phyloP scores from a whole-genome alignment of 805 yeast genomes.

The Starmerella powellii region DNA sequence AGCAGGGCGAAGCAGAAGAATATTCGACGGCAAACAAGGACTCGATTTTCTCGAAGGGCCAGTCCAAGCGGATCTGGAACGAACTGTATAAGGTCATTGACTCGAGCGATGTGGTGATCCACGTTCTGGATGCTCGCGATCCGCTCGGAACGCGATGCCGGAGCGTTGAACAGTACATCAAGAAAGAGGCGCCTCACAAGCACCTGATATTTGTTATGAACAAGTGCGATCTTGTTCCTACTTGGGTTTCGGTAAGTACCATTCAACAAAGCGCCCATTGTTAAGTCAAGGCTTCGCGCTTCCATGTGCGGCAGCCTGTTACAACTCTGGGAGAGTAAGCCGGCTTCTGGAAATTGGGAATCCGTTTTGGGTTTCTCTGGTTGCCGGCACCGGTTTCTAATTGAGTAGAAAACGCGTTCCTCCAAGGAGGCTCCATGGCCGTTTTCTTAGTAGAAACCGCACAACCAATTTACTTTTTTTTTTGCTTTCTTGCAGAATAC shows the following conservation, averaged over 20 bases:
- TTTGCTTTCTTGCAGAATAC: constrained; percentile 21
- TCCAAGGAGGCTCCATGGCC: constrained; percentile 22
- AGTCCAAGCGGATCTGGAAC: constrained; percentile 97
- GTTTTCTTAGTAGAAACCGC: constrained; percentile 80
- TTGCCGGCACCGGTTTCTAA: constrained; percentile 39
- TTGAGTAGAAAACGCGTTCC: constrained; percentile 63
- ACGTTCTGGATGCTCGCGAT: constrained; percentile 94
- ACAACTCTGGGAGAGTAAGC: constrained; percentile 87
- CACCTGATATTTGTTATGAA: constrained; percentile 88
- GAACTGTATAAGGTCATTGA: constrained; percentile 94
- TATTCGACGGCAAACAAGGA: constrained; percentile 87
- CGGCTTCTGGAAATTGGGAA: constrained; percentile 40
- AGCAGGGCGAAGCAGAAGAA: constrained; percentile 45
- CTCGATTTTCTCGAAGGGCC: constrained; percentile 92
- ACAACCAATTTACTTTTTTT: constrained; percentile 35
- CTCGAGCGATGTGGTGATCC: constrained; percentile 93
- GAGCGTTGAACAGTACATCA: constrained; percentile 83
- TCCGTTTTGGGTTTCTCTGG: constrained; percentile 40
- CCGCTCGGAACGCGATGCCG: constrained; percentile 93
- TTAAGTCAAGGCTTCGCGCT: constrained; percentile 35
- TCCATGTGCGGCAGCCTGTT: constrained; percentile 71
- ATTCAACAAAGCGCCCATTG: constrained; percentile 47
- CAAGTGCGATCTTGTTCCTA: constrained; percentile 96
- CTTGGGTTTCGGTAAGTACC: constrained; percentile 96
- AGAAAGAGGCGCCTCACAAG: constrained; percentile 90